Evolutionary conservation across 2,329 filamentous ascomycete genomes (phyloP).

Genomic region (Tolypocladium sp.): DNA sequence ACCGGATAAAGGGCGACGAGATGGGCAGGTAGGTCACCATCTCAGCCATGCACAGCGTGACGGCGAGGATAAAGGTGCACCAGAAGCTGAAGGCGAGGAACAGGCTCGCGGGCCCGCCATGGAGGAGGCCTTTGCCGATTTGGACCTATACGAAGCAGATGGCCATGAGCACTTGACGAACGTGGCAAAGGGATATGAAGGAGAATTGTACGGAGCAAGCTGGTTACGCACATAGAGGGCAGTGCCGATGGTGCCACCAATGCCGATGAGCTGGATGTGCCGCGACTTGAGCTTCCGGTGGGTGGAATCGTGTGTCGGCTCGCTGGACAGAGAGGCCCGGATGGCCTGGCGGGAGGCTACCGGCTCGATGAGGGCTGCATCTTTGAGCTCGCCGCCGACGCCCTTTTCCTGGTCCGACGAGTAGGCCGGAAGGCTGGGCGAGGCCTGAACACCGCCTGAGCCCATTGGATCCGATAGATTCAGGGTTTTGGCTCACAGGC

Average conservation of each 20-base stretch:
- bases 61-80: slow-evolving; percentile 51
- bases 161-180: slow-evolving; percentile 8
- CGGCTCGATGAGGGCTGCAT: not conserved
- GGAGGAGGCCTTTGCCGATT: slow-evolving; percentile 48
- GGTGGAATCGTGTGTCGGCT: slow-evolving; percentile 27
- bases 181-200: not conserved
- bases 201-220: not conserved
- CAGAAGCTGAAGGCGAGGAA: slow-evolving; percentile 53
- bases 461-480: not conserved
- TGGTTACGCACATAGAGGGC: slow-evolving; percentile 40
- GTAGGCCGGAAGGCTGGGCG: not conserved
- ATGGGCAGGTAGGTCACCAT: slow-evolving; percentile 73
- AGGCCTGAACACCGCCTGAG: not conserved
- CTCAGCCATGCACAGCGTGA: slow-evolving; percentile 57
- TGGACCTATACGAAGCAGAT: slow-evolving; percentile 26
- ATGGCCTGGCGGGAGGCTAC: slow-evolving; percentile 1
- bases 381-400: not conserved
- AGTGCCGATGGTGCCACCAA: slow-evolving; percentile 57
- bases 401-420: not conserved
- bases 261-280: slow-evolving; percentile 52
- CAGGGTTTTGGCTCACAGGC: not conserved
- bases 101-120: slow-evolving; percentile 49
- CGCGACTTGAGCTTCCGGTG: slow-evolving; percentile 45
- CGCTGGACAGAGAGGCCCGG: slow-evolving; percentile 9
- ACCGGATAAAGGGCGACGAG: slow-evolving; percentile 69